Base-by-base conservation (phyloP, 2,329 filamentous ascomycete genomes). In the Macrophomina phaseolina region DNA sequence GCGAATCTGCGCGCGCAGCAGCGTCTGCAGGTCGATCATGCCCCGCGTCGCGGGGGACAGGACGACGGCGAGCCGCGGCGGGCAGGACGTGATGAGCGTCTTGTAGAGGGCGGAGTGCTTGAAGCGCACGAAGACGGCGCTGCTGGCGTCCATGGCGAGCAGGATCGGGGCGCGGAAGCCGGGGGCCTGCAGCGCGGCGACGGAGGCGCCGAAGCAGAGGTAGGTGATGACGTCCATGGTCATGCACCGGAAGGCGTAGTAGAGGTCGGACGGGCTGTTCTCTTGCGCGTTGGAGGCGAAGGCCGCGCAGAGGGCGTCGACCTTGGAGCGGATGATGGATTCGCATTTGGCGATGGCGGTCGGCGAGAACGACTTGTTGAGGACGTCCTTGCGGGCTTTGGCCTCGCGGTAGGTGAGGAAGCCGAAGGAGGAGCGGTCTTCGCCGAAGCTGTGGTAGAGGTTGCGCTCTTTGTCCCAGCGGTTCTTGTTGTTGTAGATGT, bases 361-460 rank as follows among this genome's bases (percentile, higher is more conserved):
- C 2, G 75, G 75, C 12, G 81, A 83, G 69, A 83, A 83, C 9
- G 81, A 72, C 1, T 77, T 78, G 14, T 73, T 76, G 32, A 83
- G 71, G 2, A 82, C 76, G 69, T 81, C 76, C 65, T 80, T 81
- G 28, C 81, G 74, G 34, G 75, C 71, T 67, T 80, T 82, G 40
- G 77, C 74, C 65, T 78, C 77, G 9, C 70, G 70, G 66, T 81
- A 80, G 16, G 74, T 81, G 38, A 78, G 67, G 63, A 77, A 79
- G 11, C 77, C 80, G 68, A 83, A 82, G 36, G 77, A 80, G n/a
- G 80, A 81, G 18, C 76, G 70, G 67, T 81, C 76, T 64, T 79
- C 75, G 64, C 77, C 77, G 68, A 83, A 82, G 48, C 74, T 74
- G 18, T 73, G 71, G 68, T 83, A 83, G 1, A 82, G 70, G 0